Percentiles rank a stretch among this genome's conserved stretches.
These are phyloP conservation scores for Petunia axillaris DNA, from an alignment of 257 asterid genomes.

Conservation along the genomic window DNA sequence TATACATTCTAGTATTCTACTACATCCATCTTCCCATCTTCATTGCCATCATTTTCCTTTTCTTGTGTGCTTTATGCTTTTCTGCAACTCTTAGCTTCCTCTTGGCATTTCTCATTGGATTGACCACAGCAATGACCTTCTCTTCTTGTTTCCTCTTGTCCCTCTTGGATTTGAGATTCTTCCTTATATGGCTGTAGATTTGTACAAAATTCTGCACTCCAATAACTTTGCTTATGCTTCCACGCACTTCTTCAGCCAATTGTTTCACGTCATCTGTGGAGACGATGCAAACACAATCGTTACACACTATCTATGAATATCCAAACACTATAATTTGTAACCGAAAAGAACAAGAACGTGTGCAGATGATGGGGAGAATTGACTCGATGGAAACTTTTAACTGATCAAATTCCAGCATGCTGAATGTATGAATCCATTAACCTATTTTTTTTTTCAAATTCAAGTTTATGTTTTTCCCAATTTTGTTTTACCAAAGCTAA, in stretches of 20 bases:
- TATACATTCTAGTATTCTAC: conserved; percentile 18
- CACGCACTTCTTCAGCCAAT: conserved; percentile 63
- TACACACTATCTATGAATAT: not conserved
- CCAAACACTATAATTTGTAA: no score
- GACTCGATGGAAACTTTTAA: not conserved
- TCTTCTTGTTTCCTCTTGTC: conserved; percentile 90
- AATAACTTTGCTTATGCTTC: conserved; percentile 57
- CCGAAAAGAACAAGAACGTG: not conserved
- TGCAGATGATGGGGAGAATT: conserved; percentile 1
- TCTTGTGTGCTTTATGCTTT: conserved; percentile 81
- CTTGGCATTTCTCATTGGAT: conserved; percentile 86
- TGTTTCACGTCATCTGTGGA: conserved; percentile 77
- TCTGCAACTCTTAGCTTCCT: conserved; percentile 78
- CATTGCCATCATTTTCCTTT: conserved; percentile 70
- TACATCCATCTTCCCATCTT: conserved; percentile 81
- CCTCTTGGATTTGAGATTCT: conserved; percentile 67
- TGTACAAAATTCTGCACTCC: conserved; percentile 64
- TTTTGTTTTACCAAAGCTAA: not conserved
- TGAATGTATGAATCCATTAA: no score
- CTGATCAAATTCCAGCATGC: no score
- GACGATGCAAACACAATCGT: not conserved
- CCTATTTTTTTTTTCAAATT: not conserved
- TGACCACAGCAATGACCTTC: conserved; percentile 81
- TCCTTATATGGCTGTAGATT: conserved; percentile 62
- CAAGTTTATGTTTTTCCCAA: not conserved